Base-by-base conservation (phyloP, 805 yeast species). In the Blastobotrys terrestris region DNA sequence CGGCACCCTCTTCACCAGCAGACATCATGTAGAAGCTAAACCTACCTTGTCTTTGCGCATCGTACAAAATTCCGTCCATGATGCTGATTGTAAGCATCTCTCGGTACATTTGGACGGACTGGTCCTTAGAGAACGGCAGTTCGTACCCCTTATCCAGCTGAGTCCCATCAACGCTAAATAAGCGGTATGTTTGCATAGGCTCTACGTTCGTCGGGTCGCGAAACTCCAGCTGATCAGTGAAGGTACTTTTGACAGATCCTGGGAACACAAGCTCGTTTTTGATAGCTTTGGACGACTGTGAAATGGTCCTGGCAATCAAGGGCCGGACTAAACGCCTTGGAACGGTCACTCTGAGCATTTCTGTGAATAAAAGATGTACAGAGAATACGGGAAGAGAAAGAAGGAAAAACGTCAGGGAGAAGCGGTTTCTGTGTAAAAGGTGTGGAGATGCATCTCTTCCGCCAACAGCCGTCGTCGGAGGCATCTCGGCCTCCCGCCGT, bases 41-140 rank as follows among this genome's bases (percentile, higher is more conserved):
- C 8, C 71, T 58, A 26, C 71, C 71, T 51, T 67, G 71, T 22
- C 71, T 58, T 53, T 67, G 71, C 14, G 71, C 69, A 39, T 67
- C 71, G 47, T 60, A 67, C 66, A 67, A 61, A 50, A 67, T 67
- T 20, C 61, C 51, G 46, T 67, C 71, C 60, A 67, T 55, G 39
- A 65, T 62, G 45, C 59, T 53, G 20, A 67, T 54, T 8, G 67
- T 62, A 40, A 66, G 54, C 71, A 67, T 67, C 26, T 66, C 66
- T 39, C 49, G 56, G 55, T 67, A 67, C 66, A 67, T 60, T 50
- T 63, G 59, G 40, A 60, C 20, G 7, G 63, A 53, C 42, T 63
- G 50, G 4, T 62, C 60, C 31, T 57, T 48, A 6, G 60, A 31
- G 40, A 67, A 52, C 1, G 63, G 58, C 26, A 63, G 53, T 22